These are phyloP conservation scores for Fusarium proliferatum DNA, from an alignment of 2,329 filamentous ascomycete genomes.

Conservation along the genomic window DNA sequence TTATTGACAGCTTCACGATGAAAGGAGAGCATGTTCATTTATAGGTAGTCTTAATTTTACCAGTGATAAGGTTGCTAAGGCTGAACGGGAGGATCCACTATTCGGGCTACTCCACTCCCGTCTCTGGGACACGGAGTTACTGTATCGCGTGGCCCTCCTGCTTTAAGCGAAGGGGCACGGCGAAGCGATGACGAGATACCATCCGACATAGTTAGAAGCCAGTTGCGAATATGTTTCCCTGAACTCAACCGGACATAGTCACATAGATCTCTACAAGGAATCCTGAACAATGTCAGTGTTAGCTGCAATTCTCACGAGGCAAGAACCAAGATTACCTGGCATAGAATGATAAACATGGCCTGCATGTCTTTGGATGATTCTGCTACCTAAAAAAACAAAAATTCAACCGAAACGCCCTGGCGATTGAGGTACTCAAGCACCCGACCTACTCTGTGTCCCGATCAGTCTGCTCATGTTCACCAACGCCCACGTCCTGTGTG, in stretches of 20 bases:
- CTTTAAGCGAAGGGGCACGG: too few relatives aligned
- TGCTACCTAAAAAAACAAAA: too few relatives aligned
- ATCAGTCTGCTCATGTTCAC: background rate
- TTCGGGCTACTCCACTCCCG: background rate
- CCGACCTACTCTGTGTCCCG: background rate
- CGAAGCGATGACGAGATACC: too few relatives aligned
- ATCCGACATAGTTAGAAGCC: too few relatives aligned
- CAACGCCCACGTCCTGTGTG: accelerated
- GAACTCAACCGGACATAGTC: background rate
- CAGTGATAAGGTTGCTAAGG: background rate
- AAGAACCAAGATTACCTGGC: background rate
- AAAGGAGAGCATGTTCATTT: background rate
- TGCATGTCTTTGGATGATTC: background rate
- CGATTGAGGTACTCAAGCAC: accelerated
- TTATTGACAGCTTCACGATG: background rate
- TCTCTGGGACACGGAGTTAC: background rate
- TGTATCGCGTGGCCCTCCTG: background rate
- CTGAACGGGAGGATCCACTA: background rate
- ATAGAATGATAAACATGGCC: background rate
- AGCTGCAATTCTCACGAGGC: too few relatives aligned
- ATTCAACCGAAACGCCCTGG: background rate
- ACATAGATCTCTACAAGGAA: background rate
- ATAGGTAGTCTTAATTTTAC: background rate
- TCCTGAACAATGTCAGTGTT: background rate
- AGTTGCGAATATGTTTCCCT: background rate